Evolutionary conservation across 106 monocot species (phyloP).

Genomic region (Narthecium ossifragum): DNA sequence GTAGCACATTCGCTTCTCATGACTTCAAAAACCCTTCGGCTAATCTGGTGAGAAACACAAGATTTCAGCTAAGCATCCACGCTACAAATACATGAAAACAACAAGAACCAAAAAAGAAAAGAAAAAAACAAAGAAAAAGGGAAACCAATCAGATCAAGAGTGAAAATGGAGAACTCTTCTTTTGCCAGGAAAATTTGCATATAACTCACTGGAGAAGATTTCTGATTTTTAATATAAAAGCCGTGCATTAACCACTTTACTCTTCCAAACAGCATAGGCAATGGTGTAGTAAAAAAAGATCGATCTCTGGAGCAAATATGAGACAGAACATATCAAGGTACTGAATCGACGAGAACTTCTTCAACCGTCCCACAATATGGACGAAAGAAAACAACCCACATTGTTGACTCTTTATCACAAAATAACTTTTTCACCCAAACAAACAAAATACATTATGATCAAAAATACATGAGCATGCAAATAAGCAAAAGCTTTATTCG

Average conservation of each 20-base stretch:
- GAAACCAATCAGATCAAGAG: background rate
- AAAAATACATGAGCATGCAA: background rate
- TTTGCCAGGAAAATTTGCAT: too few species aligned
- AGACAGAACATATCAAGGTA: too few species aligned
- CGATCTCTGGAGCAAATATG: too few species aligned
- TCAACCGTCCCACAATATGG: background rate
- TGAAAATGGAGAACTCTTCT: too few species aligned
- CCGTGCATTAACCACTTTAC: too few species aligned
- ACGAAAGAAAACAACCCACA: background rate
- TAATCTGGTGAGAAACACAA: constrained; percentile 49
- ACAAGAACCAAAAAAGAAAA: background rate
- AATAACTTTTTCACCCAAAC: background rate
- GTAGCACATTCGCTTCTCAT: constrained; percentile 31
- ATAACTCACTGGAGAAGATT: too few species aligned
- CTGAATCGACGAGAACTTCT: background rate
- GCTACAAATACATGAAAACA: background rate
- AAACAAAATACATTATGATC: background rate
- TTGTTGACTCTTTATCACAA: too few species aligned
- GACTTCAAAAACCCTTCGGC: constrained; percentile 76
- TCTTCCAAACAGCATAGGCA: too few species aligned
- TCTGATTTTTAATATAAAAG: too few species aligned
- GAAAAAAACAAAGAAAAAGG: background rate
- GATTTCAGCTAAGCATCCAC: background rate
- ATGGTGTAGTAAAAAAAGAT: too few species aligned
- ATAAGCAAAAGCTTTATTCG: background rate